phyloP scores from a whole-genome alignment of 805 yeast genomes.

The Myxozyma nipponensis region DNA sequence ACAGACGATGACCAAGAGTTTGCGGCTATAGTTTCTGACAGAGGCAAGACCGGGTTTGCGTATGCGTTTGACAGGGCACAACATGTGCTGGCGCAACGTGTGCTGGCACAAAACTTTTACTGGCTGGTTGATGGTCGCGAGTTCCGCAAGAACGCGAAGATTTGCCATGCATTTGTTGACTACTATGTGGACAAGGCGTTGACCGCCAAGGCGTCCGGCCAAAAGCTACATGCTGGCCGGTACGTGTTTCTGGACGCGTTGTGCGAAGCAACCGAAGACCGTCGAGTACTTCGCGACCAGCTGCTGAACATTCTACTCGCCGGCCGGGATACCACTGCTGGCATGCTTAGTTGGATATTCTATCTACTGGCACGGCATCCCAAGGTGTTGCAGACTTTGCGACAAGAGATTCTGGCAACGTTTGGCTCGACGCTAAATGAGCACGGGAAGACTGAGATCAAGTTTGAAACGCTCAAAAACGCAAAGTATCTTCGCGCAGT shows the following conservation, averaged over 20 bases:
- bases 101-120: constrained; percentile 28
- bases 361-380: constrained; percentile 45
- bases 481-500: constrained; percentile 47
- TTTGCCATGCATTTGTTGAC: constrained; percentile 40
- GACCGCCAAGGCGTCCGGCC: constrained; percentile 2
- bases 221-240: constrained; percentile 37
- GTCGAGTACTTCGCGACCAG: constrained; percentile 48
- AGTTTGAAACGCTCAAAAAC: constrained; percentile 50
- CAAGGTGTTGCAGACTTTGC: constrained; percentile 36
- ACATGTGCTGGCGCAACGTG: constrained; percentile 22
- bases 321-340: constrained; percentile 56
- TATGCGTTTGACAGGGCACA: constrained; percentile 30
- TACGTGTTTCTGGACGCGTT: constrained; percentile 49
- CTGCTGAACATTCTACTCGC: constrained; percentile 50
- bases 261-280: constrained; percentile 48
- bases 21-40: constrained; percentile 12
- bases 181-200: constrained; percentile 43
- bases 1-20: background rate
- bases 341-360: constrained; percentile 45
- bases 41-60: constrained; percentile 26
- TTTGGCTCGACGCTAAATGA: constrained; percentile 35
- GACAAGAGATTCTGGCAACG: constrained; percentile 39
- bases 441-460: constrained; percentile 30
- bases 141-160: constrained; percentile 36
- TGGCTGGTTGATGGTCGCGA: constrained; percentile 28